Conservation (phyloP, 352 stramenopile genomes). For the Phytophthora lateralis region DNA sequence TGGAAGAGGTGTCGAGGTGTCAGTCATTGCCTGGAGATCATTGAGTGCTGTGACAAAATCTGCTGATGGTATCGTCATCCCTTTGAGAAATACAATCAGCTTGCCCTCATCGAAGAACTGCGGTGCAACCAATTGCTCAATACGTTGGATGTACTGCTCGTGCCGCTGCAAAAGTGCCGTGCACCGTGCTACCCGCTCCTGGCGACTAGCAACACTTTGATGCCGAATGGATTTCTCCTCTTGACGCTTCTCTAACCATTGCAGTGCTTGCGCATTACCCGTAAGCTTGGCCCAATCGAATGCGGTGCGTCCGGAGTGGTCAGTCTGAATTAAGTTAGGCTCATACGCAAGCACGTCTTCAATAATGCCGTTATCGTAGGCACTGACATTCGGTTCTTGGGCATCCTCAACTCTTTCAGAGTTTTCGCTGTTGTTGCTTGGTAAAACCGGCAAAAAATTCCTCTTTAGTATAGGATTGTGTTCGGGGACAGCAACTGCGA, state of each 20-base stretch:
- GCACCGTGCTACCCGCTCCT: slow-evolving; percentile 46
- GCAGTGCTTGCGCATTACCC: slow-evolving; percentile 41
- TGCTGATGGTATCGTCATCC: slow-evolving; percentile 20
- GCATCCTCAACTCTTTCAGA: background rate
- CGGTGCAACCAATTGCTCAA: slow-evolving; percentile 38
- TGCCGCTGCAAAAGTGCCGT: slow-evolving; percentile 42
- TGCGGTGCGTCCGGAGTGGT: slow-evolving; percentile 58
- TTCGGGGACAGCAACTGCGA: slow-evolving; percentile 46
- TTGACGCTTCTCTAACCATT: slow-evolving; percentile 45
- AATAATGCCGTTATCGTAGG: slow-evolving; percentile 64
- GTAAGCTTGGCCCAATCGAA: slow-evolving; percentile 71
- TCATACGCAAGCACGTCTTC: slow-evolving; percentile 42
- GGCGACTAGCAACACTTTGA: slow-evolving; percentile 37
- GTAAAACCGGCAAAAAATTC: background rate
- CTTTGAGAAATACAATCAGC: slow-evolving; percentile 43
- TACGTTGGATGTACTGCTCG: slow-evolving; percentile 31
- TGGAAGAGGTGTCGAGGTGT: background rate
- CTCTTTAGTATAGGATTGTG: slow-evolving; percentile 4
- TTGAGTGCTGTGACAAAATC: slow-evolving; percentile 28
- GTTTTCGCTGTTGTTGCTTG: slow-evolving; percentile 26
- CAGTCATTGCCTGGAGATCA: slow-evolving; percentile 24
- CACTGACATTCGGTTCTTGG: background rate
- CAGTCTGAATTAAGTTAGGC: slow-evolving; percentile 47
- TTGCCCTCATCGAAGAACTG: slow-evolving; percentile 49
- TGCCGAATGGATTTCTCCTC: slow-evolving; percentile 40